These are phyloP conservation scores for Penicillium ucsense DNA, from an alignment of 495 filamentous ascomycete genomes.

Conservation along the genomic window DNA sequence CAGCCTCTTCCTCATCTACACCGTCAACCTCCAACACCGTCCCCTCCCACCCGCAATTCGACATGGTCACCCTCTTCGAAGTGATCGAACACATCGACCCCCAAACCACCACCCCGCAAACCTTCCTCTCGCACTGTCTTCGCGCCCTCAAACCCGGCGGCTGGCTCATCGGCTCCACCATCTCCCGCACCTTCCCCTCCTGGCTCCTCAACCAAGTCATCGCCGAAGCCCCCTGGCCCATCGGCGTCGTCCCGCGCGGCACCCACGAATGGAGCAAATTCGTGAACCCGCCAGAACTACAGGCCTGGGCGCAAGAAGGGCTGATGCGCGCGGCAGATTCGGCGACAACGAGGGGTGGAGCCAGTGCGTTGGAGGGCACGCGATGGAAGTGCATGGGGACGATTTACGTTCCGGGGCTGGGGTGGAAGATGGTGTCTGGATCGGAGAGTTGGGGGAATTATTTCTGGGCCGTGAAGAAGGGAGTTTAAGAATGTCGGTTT, in stretches of 20 bases:
- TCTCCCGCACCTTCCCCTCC: slow-evolving; percentile 75
- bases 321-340: slow-evolving; percentile 33
- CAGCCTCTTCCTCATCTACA: not conserved
- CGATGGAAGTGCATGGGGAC: slow-evolving; percentile 61
- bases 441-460: slow-evolving; percentile 92
- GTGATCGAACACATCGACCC: slow-evolving; percentile 80
- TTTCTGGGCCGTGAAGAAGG: slow-evolving; percentile 80
- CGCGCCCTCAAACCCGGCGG: slow-evolving; percentile 79
- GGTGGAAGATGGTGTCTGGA: slow-evolving; percentile 77
- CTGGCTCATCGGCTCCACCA: slow-evolving; percentile 86
- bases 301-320: slow-evolving; percentile 44
- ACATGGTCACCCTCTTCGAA: slow-evolving; percentile 83
- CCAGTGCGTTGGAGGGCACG: slow-evolving; percentile 37
- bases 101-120: slow-evolving; percentile 42
- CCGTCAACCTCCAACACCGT: not conserved
- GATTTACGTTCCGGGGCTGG: slow-evolving; percentile 79
- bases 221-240: slow-evolving; percentile 68
- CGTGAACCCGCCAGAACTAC: slow-evolving; percentile 75
- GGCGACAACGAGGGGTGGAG: slow-evolving; percentile 39
- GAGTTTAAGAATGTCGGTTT: slow-evolving; percentile 11
- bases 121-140: slow-evolving; percentile 60
- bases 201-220: slow-evolving; percentile 88
- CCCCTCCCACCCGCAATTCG: slow-evolving; percentile 31
- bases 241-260: slow-evolving; percentile 78
- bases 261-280: slow-evolving; percentile 97